Conservation (phyloP, 1,284 basidiomycete species). For the Puccinia polysora region DNA sequence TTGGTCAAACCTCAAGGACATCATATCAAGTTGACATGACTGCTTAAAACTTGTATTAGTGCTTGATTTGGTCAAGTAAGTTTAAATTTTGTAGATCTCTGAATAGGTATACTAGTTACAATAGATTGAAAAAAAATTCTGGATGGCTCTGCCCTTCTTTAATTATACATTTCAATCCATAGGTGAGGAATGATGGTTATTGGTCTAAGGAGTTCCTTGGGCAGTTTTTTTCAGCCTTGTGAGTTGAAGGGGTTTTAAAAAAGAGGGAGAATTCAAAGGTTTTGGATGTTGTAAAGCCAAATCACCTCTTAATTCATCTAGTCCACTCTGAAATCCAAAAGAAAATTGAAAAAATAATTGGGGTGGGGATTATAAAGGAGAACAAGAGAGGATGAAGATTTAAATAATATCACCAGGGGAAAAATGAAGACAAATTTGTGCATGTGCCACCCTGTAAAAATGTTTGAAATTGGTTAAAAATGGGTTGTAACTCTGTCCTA, state of each 20-base stretch:
- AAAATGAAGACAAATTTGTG: too few species aligned
- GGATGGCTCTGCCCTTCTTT: constrained; percentile 66
- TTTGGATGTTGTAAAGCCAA: constrained; percentile 21
- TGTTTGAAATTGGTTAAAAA: too few species aligned
- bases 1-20: neutral
- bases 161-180: constrained; percentile 60
- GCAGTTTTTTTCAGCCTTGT: too few species aligned
- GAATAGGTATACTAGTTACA: constrained; percentile 56
- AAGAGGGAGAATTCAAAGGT: constrained; percentile 13
- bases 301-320: constrained; percentile 72
- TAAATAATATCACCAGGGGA: too few species aligned
- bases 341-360: neutral
- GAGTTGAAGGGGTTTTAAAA: neutral
- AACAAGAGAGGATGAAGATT: too few species aligned
- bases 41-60: constrained; percentile 71
- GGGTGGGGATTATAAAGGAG: too few species aligned
- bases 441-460: too few species aligned
- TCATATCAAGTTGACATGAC: constrained; percentile 57
- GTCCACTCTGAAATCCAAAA: constrained; percentile 58
- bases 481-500: too few species aligned
- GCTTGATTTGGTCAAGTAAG: constrained; percentile 69
- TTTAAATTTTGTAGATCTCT: constrained; percentile 59
- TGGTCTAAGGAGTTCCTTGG: too few species aligned
- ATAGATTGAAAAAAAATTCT: constrained; percentile 69
- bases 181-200: too few species aligned